phyloP scores from a whole-genome alignment of 352 stramenopile genomes.

The Bremia lactucae region DNA sequence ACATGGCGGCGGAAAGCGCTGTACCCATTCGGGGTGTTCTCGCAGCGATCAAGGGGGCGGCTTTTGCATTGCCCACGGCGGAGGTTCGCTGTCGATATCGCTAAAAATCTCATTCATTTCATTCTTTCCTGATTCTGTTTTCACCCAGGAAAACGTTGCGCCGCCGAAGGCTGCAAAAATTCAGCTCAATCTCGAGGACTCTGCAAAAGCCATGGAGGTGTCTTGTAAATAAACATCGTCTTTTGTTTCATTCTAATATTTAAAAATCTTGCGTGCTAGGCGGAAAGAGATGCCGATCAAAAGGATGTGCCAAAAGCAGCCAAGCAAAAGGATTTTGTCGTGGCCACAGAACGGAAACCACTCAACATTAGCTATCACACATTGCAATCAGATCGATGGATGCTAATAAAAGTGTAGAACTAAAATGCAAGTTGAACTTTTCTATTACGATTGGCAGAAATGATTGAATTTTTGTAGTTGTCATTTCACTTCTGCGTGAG shows the following conservation, averaged over 20 bases:
- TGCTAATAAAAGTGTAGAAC: no score
- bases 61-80: constrained; percentile 72
- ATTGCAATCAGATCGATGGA: no score
- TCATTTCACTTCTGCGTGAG: no score
- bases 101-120: neutral
- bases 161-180: constrained; percentile 53
- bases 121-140: neutral
- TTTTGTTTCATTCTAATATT: neutral
- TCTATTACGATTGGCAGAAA: no score
- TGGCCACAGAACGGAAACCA: constrained; percentile 22
- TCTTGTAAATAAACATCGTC: neutral
- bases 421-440: no score
- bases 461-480: no score
- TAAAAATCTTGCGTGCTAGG: constrained; percentile 17
- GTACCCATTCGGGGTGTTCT: constrained; percentile 35
- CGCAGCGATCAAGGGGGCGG: constrained; percentile 81
- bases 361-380: no score
- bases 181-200: constrained; percentile 71
- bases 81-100: constrained; percentile 22
- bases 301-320: constrained; percentile 59
- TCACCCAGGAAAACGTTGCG: constrained; percentile 51
- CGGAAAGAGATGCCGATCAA: constrained; percentile 46
- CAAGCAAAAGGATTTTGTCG: constrained; percentile 63
- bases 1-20: constrained; percentile 76
- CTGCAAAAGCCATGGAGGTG: constrained; percentile 83